Base-by-base conservation (phyloP, 139 green algal genomes). In the Desmodesmus armatus region DNA sequence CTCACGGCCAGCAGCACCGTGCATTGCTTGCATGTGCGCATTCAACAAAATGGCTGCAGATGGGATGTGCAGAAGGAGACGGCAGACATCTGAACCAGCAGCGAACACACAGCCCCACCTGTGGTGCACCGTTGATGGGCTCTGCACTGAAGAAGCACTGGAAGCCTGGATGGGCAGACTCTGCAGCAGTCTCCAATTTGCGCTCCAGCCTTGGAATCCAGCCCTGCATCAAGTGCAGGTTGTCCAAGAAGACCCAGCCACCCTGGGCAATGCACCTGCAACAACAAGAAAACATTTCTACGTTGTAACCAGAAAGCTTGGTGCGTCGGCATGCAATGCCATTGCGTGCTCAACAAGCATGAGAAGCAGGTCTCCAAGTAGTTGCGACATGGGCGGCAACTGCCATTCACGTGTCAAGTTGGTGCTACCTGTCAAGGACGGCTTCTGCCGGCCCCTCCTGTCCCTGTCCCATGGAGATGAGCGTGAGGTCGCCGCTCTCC, bases 171-270 rank as follows among this genome's bases (percentile, higher is more conserved):
- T 98, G 95, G 43, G 92, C 94, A 17, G 90, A 91, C 86, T 96
- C 95, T 25, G 93, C 92, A 25, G 92, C 95, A 71, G 94, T 87
- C 89, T 98, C 95, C 53, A 98, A 93, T 92, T 96, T 96, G 85
- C 92, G 91, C 88, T 98, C 95, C 65, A 98, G 91, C 35, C 88
- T 88, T 25, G 95, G 94, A 51, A 97, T 94, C 95, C 95, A 98
- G 81, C 92, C 94, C 84, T 95, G 93, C 95, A 98, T 98, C 41
- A 98, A 90, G 84, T 98, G 95, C 83, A 98, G 93, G 88, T 98
- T 98, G 91, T 98, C 95, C 88, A 98, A 83, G 90, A 98, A 98
- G 66, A 98, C 95, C 95, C 95, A 98, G 60, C 95, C 95, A 49
- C 94, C 94, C 82, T 95, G 90, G 83, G 93, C 85, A 60, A 91